A percentile compares a stretch with the other conserved stretches of the same genome.
Evolutionary conservation across 345 rosid species (phyloP).

Genomic region (Psidium friedrichsthalianum): DNA sequence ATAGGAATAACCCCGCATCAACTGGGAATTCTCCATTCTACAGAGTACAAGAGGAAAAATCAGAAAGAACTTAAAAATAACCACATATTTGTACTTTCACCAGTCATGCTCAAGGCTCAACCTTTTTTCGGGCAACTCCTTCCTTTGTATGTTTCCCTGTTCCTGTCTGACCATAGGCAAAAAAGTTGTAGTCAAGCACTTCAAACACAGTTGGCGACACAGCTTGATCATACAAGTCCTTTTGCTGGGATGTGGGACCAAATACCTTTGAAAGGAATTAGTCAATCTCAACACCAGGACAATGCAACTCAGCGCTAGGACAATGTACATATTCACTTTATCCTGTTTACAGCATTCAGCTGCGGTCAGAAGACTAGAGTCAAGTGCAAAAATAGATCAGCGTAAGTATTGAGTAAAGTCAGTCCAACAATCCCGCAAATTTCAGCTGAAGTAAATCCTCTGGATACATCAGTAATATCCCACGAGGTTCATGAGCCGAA

Average conservation of each 20-base stretch:
- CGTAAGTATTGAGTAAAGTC: background rate
- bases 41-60: conserved; percentile 12
- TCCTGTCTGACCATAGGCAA: conserved; percentile 98
- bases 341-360: background rate
- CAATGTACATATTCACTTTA: background rate
- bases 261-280: conserved; percentile 44
- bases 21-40: conserved; percentile 95
- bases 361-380: background rate
- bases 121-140: conserved; percentile 97
- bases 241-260: conserved; percentile 86
- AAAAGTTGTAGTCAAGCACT: conserved; percentile 96
- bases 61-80: background rate
- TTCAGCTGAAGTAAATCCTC: background rate
- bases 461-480: background rate
- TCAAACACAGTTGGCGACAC: conserved; percentile 90
- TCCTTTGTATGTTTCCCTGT: conserved; percentile 99
- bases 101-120: background rate
- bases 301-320: background rate
- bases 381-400: background rate
- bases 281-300: background rate
- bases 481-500: background rate
- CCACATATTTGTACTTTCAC: background rate
- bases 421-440: background rate
- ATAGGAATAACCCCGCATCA: conserved; percentile 96
- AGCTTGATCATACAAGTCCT: conserved; percentile 70